These are phyloP conservation scores for Pythium sp. DNA, from an alignment of 352 stramenopile genomes.

Conservation along the genomic window DNA sequence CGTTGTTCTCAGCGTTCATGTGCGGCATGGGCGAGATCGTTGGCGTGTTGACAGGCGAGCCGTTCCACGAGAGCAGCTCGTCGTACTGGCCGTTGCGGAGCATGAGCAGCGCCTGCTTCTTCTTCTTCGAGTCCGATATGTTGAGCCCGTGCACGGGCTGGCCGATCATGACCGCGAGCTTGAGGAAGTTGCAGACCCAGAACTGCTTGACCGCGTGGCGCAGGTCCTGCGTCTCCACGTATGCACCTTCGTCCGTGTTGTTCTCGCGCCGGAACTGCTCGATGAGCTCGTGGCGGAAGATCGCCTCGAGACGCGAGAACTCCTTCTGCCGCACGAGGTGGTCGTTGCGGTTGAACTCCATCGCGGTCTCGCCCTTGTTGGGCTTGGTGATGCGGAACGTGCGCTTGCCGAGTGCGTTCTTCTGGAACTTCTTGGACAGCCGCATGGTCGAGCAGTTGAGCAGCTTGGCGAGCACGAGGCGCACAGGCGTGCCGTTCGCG, in stretches of 20 bases:
- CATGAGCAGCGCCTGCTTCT: constrained; percentile 73
- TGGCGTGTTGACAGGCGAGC: constrained; percentile 36
- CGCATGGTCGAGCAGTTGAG: constrained; percentile 90
- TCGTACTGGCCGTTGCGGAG: constrained; percentile 76
- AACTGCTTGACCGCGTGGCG: constrained; percentile 81
- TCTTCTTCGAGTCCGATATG: constrained; percentile 81
- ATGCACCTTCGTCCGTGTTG: constrained; percentile 73
- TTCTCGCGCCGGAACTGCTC: constrained; percentile 82
- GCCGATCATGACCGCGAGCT: constrained; percentile 73
- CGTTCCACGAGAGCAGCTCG: constrained; percentile 66
- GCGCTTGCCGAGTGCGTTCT: constrained; percentile 82
- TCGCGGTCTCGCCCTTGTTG: constrained; percentile 49
- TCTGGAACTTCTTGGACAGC: constrained; percentile 89
- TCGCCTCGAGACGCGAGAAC: constrained; percentile 64
- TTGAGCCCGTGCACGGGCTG: constrained; percentile 74
- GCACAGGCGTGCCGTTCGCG: constrained; percentile 80
- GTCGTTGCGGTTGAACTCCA: constrained; percentile 69
- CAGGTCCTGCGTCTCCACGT: constrained; percentile 69
- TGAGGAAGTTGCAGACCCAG: constrained; percentile 83
- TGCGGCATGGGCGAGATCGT: constrained; percentile 42
- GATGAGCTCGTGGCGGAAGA: constrained; percentile 81
- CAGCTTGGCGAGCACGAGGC: constrained; percentile 77
- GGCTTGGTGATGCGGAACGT: constrained; percentile 82
- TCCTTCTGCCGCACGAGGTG: constrained; percentile 67
- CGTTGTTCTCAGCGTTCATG: constrained; percentile 8